Conservation (phyloP, 108 stramenopile species). For the Halocafeteria seosinensis region DNA sequence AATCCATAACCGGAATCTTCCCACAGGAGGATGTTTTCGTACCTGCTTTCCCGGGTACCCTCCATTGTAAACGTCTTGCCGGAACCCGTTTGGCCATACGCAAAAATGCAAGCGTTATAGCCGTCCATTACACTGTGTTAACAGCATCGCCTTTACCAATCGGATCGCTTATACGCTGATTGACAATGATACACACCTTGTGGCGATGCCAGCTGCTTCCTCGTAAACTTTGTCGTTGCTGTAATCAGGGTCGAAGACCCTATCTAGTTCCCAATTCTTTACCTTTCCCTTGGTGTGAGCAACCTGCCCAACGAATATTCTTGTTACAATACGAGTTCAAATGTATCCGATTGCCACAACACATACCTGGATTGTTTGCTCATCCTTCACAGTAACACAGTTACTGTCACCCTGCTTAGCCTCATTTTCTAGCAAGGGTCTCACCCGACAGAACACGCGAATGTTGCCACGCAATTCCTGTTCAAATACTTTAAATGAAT, state of each 20-base stretch:
- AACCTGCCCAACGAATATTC: no score
- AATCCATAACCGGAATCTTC: no score
- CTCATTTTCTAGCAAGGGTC: slow-evolving; percentile 25
- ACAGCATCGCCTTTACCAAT: no score
- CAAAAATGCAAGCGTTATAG: slow-evolving; percentile 49
- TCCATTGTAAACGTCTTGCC: slow-evolving; percentile 64
- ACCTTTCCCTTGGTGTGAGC: background rate
- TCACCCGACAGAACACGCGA: slow-evolving; percentile 36
- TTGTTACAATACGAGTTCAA: no score
- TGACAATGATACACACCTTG: no score
- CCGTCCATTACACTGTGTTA: slow-evolving; percentile 57
- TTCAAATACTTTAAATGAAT: no score
- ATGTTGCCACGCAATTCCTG: slow-evolving; percentile 47
- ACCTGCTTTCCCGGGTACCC: slow-evolving; percentile 30
- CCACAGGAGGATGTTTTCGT: no score
- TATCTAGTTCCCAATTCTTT: slow-evolving; percentile 40
- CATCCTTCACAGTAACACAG: background rate
- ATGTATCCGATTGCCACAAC: no score
- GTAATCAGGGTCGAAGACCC: slow-evolving; percentile 33
- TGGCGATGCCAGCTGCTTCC: no score
- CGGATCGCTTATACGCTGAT: no score
- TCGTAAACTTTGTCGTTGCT: slow-evolving; percentile 41
- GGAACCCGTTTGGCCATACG: slow-evolving; percentile 36
- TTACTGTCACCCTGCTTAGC: slow-evolving; percentile 8
- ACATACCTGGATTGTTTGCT: no score